Evolutionary conservation across 441 rosid species (phyloP), one percentile per base, ranked within the genome.

Genomic region (Codiaeum variegatum): DNA sequence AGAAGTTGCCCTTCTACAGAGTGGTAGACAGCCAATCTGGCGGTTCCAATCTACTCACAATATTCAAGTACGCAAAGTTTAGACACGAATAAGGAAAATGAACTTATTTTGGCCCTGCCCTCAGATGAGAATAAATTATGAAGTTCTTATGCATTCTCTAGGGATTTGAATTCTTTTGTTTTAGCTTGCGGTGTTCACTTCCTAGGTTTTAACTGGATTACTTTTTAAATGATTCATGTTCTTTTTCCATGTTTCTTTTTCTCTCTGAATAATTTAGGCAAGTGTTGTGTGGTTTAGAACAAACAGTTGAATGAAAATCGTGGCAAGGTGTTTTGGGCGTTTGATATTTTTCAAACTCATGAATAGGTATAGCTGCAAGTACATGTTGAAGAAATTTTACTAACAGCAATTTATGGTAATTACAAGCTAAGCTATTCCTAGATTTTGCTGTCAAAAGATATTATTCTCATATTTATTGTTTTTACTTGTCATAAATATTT

Each of bases 1-100:
- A 77, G 98, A 96, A 78, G 88, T 93, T 47, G 97, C 97, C 3
- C 92, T 93, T 56, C 86, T 96, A 70, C 97, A 84, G 83, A 96
- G 99, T 68, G 98, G 98, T 36, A 87, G 87, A 72, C 89, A 88
- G 73, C 97, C 98, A 67, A 96, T 96, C 78, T 96, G 98, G 98
- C 85, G 97, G 74, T 89, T 88, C 80, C 98, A 91, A 62, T 90
- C 99, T 44, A 93, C 97, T 5, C 99, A 93, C 78, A 93, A 90
- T 80, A 93, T 91, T 78, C 98, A 96, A 86, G 97, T 95, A 76
- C 88, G 96, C 55, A 86, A 85, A 86, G 99, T 88, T 32, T 93
- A 89, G 81, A 68, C 62, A 7, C 0, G 11, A 31, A 72, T 56
- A 56, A 21, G 54, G 66, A 68, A 21, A 69, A 34, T 47, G 8